A percentile compares a stretch with the other conserved stretches of the same genome.
Evolutionary conservation across 1,284 basidiomycete genomes (phyloP).

Genomic region (Fistulinella cinereoalba): DNA sequence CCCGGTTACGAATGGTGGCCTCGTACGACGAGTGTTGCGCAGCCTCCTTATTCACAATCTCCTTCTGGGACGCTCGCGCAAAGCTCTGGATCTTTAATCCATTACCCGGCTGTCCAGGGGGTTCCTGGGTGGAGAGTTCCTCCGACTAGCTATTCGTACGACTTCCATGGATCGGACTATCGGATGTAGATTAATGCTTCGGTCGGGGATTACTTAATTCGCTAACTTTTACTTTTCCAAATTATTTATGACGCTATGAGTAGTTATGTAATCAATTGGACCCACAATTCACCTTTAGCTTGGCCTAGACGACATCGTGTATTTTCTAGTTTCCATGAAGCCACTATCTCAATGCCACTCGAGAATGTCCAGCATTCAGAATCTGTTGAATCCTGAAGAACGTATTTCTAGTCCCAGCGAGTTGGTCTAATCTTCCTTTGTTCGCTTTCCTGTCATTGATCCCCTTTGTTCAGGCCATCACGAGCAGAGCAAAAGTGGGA

Average conservation of each 20-base stretch:
- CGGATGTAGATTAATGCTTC: slow-evolving; percentile 10
- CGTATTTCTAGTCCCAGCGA: slow-evolving; percentile 35
- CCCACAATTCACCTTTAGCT: too few relatives aligned
- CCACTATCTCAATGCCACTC: slow-evolving; percentile 17
- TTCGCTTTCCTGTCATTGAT: slow-evolving; percentile 9
- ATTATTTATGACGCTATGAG: background rate
- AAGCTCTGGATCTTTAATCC: slow-evolving; percentile 6
- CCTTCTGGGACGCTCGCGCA: slow-evolving; percentile 5
- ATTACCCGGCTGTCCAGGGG: slow-evolving; percentile 15
- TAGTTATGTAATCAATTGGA: slow-evolving; percentile 32
- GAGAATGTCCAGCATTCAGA: slow-evolving; percentile 51
- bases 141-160: slow-evolving; percentile 19
- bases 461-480: slow-evolving; percentile 25
- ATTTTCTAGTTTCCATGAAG: slow-evolving; percentile 7
- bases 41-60: slow-evolving; percentile 17
- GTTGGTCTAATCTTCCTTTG: slow-evolving; percentile 32
- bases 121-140: slow-evolving; percentile 22
- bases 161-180: slow-evolving; percentile 21
- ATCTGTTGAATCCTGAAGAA: slow-evolving; percentile 53
- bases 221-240: too few relatives aligned
- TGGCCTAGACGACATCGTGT: background rate
- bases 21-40: slow-evolving; percentile 30
- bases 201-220: too few relatives aligned
- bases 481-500: slow-evolving; percentile 14
- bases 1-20: slow-evolving; percentile 79